Percentiles rank a stretch among this genome's conserved stretches.
phyloP scores from a whole-genome alignment of 2,329 filamentous ascomycete genomes.

The Thelonectria rubi region DNA sequence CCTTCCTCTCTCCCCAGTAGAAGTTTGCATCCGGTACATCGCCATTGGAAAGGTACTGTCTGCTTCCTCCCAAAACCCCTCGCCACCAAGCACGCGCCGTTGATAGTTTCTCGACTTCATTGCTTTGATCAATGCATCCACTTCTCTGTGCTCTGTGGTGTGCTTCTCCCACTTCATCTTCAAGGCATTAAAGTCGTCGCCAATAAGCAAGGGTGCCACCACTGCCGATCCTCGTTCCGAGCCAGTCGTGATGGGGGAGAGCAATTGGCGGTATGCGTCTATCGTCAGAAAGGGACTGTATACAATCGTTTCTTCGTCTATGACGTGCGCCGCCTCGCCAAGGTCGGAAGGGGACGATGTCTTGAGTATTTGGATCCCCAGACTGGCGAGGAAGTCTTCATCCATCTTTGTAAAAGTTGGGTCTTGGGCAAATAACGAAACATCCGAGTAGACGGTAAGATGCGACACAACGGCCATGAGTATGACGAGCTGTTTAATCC shows the following conservation, averaged over 20 bases:
- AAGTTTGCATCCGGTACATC: constrained; percentile 35
- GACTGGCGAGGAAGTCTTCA: constrained; percentile 30
- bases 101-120: constrained; percentile 28
- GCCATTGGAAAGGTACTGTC: constrained; percentile 39
- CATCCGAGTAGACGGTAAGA: neutral
- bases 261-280: constrained; percentile 32
- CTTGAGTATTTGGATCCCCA: constrained; percentile 31
- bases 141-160: constrained; percentile 34
- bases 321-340: constrained; percentile 35
- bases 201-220: constrained; percentile 31
- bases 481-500: constrained; percentile 38
- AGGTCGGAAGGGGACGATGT: constrained; percentile 31
- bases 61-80: constrained; percentile 34
- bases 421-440: constrained; percentile 36
- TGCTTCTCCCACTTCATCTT: constrained; percentile 39
- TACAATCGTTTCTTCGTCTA: constrained; percentile 35
- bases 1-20: neutral
- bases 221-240: neutral
- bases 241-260: constrained; percentile 16
- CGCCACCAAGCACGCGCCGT: constrained; percentile 33
- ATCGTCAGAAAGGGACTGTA: constrained; percentile 41
- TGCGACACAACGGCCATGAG: constrained; percentile 34
- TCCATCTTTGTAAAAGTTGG: constrained; percentile 35
- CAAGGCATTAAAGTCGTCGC: constrained; percentile 40
- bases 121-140: constrained; percentile 33